These are phyloP conservation scores for Calonectria leucothoes DNA, from an alignment of 2,329 filamentous ascomycete genomes.

Conservation along the genomic window DNA sequence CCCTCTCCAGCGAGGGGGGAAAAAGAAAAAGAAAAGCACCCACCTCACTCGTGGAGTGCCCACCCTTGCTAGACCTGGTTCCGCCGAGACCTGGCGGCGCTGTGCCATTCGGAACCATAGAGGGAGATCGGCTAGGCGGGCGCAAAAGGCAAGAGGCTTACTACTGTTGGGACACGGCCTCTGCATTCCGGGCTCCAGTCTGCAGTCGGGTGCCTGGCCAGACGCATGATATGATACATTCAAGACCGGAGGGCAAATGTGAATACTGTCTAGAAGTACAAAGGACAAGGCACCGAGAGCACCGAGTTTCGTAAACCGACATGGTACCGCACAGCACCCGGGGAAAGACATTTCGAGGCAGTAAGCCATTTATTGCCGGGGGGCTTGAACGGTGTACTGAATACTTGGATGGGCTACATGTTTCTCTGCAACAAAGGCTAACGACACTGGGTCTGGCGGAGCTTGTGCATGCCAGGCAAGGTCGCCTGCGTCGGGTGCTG, in stretches of 20 bases:
- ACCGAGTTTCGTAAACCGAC: constrained; percentile 13
- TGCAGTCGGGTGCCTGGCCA: constrained; percentile 31
- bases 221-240: constrained; percentile 19
- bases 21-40: constrained; percentile 19
- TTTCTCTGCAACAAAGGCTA: constrained; percentile 15
- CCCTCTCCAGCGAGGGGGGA: constrained; percentile 11
- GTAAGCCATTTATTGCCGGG: constrained; percentile 20
- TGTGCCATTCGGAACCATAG: constrained; percentile 20
- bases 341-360: constrained; percentile 30
- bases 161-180: constrained; percentile 30
- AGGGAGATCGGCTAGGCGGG: constrained; percentile 23
- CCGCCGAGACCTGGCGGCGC: constrained; percentile 31
- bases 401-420: constrained; percentile 20
- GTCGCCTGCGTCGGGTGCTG: constrained; percentile 11
- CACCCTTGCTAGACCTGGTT: constrained; percentile 27
- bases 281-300: constrained; percentile 15
- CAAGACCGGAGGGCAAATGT: constrained; percentile 7
- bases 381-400: constrained; percentile 14
- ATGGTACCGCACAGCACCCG: constrained; percentile 22
- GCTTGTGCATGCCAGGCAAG: constrained; percentile 20
- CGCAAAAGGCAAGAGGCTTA: constrained; percentile 29
- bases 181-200: constrained; percentile 31
- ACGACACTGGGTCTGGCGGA: constrained; percentile 8
- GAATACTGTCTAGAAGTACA: constrained; percentile 6
- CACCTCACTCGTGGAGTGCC: constrained; percentile 20